Evolutionary conservation across 805 yeast species (phyloP), one percentile per base, ranked within the genome.

Genomic region (Yamadazyma sp.): DNA sequence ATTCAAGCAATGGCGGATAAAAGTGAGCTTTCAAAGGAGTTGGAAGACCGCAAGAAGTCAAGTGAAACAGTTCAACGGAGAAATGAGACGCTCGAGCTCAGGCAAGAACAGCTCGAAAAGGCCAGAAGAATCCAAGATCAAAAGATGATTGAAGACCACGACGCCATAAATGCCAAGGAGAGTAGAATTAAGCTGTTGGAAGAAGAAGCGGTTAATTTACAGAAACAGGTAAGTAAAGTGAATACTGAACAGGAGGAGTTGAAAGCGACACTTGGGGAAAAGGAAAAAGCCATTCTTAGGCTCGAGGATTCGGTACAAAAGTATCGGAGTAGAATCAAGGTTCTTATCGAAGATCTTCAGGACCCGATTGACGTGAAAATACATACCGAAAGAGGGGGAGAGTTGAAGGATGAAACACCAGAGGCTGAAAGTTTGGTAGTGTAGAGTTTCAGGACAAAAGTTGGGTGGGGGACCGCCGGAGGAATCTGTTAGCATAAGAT

Each of bases 51-150:
- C 13, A 16, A 28, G 21, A 15, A 9, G 7, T n/a, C 4, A 14
- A 28, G 12, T 5, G 22, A 17, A n/a, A 8, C 22, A 3, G 15
- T 28, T 16, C 26, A 30, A 20, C 25, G 21, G 12, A 22, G 20
- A 4, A 15, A 23, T 8, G 11, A 15, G 21, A 10, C n/a, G 15
- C 28, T 32, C 17, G 19, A 18, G 4, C 6, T 14, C 11, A 14
- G 28, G 17, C 33, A 12, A 16, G 13, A 23, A 24, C 31, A 37
- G 10, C 3, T 26, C 3, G 30, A 28, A 15, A 23, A 21, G 13
- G 41, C 37, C 25, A 32, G 41, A 22, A 32, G 27, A 19, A 21
- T 38, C 24, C 41, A 32, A 14, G 41, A 38, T 15, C 24, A 26
- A 10, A 32, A 24, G 19, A 38, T 32, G 41, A 17, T 38, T 5